A percentile compares a stretch with the other conserved stretches of the same genome.
phyloP scores from a whole-genome alignment of 2,329 filamentous ascomycete genomes.

The Alternaria ethzedia region DNA sequence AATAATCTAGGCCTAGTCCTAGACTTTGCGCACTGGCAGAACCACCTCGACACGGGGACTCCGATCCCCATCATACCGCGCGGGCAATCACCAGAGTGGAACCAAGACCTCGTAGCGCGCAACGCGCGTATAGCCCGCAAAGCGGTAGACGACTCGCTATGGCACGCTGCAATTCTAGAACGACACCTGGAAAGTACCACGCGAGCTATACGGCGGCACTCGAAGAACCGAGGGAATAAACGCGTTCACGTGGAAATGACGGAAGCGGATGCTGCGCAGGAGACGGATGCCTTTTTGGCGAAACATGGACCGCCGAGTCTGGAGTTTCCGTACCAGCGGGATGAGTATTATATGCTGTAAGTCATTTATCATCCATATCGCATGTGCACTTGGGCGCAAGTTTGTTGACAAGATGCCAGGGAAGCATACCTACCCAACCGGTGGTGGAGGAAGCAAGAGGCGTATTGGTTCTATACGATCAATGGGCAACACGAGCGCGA shows the following conservation, averaged over 20 bases:
- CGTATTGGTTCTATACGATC: conserved; percentile 59
- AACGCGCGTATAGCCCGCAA: conserved; percentile 55
- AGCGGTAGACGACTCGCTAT: conserved; percentile 57
- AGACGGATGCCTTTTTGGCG: conserved; percentile 60
- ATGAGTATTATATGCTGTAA: conserved; percentile 64
- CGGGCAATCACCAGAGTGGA: conserved; percentile 59
- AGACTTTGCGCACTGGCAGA: conserved; percentile 65
- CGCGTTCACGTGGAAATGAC: conserved; percentile 56
- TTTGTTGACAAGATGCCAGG: conserved; percentile 8
- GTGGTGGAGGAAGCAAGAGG: conserved; percentile 57
- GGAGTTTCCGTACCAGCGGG: conserved; percentile 62
- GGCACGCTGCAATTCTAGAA: conserved; percentile 59
- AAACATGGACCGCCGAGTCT: conserved; percentile 59
- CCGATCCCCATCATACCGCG: conserved; percentile 61
- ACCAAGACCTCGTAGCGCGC: conserved; percentile 51
- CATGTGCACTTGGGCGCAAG: not conserved
- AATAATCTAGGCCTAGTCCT: conserved; percentile 61
- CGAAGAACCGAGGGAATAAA: conserved; percentile 57
- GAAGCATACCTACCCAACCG: conserved; percentile 64
- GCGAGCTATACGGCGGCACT: conserved; percentile 55
- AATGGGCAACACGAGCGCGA: conserved; percentile 50
- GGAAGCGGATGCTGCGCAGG: conserved; percentile 52
- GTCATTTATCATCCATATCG: not conserved
- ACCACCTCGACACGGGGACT: conserved; percentile 57
- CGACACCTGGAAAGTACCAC: conserved; percentile 57